Conservation (phyloP, 805 yeast genomes). For the Nakazawaea ishiwadae region DNA sequence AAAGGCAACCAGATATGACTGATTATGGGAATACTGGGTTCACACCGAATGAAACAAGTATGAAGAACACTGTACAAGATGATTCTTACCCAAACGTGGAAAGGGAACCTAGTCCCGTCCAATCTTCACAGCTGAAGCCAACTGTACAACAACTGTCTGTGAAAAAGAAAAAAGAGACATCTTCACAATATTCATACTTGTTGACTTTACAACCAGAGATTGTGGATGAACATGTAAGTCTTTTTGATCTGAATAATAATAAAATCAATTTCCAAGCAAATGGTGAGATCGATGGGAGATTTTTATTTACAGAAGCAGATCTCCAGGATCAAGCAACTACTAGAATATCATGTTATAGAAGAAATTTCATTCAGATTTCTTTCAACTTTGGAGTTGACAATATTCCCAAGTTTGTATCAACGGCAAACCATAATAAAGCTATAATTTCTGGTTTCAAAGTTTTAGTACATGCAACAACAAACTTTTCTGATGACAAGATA, state of each 20-base stretch:
- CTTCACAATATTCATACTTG: constrained; percentile 14
- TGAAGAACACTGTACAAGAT: not conserved
- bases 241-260: constrained; percentile 28
- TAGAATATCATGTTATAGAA: constrained; percentile 40
- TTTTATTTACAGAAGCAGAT: constrained; percentile 30
- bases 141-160: not conserved
- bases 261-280: constrained; percentile 23
- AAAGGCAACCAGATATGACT: not conserved
- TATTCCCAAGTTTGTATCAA: constrained; percentile 1
- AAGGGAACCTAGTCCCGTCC: not conserved
- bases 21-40: not conserved
- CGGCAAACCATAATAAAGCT: not conserved
- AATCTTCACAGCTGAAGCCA: no score
- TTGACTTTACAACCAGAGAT: constrained; percentile 9
- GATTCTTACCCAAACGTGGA: not conserved
- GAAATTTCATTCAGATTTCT: constrained; percentile 35
- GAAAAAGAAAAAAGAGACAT: constrained; percentile 12
- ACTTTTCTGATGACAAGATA: constrained; percentile 24
- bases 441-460: constrained; percentile 19
- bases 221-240: constrained; percentile 1
- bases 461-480: constrained; percentile 32
- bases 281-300: constrained; percentile 39
- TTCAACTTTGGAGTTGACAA: constrained; percentile 12
- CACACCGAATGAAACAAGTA: not conserved
- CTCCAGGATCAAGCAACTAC: constrained; percentile 27